A percentile compares a stretch with the other conserved stretches of the same genome.
phyloP scores from a whole-genome alignment of 2,329 filamentous ascomycete species.

The Nemania sp. region DNA sequence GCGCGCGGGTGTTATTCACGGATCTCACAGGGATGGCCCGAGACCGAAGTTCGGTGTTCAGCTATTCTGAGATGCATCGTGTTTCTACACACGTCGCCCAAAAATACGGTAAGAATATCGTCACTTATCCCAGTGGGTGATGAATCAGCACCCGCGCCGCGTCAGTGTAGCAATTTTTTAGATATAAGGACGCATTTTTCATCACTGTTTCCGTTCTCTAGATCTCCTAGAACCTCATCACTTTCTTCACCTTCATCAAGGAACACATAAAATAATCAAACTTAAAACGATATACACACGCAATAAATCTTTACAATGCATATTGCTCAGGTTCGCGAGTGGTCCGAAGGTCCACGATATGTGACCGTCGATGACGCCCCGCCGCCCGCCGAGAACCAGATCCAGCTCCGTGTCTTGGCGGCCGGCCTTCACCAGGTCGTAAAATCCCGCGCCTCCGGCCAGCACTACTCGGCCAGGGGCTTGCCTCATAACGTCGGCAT shows the following conservation, averaged over 20 bases:
- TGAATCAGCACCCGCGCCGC: neutral
- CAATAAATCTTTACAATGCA: conserved; percentile 40
- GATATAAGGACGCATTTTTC: neutral
- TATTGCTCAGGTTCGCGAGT: conserved; percentile 45
- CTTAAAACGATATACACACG: neutral
- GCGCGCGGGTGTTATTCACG: conserved; percentile 6
- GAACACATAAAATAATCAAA: too few species aligned
- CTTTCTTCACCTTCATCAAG: neutral
- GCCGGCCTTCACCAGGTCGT: conserved; percentile 66
- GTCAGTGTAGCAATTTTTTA: neutral
- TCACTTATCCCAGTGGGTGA: neutral
- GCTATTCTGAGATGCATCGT: neutral
- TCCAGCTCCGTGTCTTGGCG: conserved; percentile 65
- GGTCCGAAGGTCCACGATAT: conserved; percentile 49
- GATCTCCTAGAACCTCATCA: neutral
- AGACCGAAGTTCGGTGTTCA: neutral
- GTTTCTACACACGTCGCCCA: neutral
- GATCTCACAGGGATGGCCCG: neutral
- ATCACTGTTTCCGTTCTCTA: neutral
- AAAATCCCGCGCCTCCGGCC: conserved; percentile 63
- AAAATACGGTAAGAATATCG: neutral
- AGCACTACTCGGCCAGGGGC: conserved; percentile 63
- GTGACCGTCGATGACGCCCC: conserved; percentile 53
- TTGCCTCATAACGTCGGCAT: conserved; percentile 65
- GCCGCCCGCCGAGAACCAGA: conserved; percentile 52